Base-by-base conservation (phyloP, 2,329 filamentous ascomycete species). In the Ceratocystis cubensis region DNA sequence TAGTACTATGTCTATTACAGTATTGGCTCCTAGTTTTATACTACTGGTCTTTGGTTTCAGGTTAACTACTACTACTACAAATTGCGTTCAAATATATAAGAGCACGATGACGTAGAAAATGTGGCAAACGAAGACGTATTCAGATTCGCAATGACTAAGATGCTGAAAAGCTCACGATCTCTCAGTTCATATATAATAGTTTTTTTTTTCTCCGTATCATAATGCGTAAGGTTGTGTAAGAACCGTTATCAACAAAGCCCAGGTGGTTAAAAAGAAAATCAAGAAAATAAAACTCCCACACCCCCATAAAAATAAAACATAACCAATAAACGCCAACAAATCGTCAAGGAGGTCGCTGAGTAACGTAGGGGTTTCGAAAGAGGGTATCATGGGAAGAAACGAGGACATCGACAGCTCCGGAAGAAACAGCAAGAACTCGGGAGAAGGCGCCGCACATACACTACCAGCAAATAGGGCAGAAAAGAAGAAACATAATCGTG, bases 331-430 rank as follows among this genome's bases (percentile, higher is more conserved):
- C 33, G 33, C 33, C 8, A 37, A 13, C 33, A 37, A 13, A 37
- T 37, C 33, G 33, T 13, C 33, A 37, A 37, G 10, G 33, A 8
- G 33, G 33, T 33, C 33, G 7, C 41, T 20, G 37, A 46, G 59
- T 44, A 44, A 64, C 22, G 10, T 22, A 20, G 20, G 44, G 44
- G 64, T 61, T 45, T 65, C 53, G 44, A 46, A 30, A 56, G 41
- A 22, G 46, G 63, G 63, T 62, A 61, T 61, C 37, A 66, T 53
- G 15, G 41, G 48, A 63, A n/a, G 22, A 63, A 30, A 48, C 22
- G 44, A 63, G 41, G 41, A 63, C 61, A 63, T n/a, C 20, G 53
- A 66, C 25, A 46, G 57, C 64, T 56, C 41, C 57, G 50, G 17
- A 62, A 10, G 25, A 41, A 61, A 48, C 64, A 61, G 48, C 15